Evolutionary conservation across 1,284 basidiomycete genomes (phyloP).

Genomic region (Meripilus lineatus): DNA sequence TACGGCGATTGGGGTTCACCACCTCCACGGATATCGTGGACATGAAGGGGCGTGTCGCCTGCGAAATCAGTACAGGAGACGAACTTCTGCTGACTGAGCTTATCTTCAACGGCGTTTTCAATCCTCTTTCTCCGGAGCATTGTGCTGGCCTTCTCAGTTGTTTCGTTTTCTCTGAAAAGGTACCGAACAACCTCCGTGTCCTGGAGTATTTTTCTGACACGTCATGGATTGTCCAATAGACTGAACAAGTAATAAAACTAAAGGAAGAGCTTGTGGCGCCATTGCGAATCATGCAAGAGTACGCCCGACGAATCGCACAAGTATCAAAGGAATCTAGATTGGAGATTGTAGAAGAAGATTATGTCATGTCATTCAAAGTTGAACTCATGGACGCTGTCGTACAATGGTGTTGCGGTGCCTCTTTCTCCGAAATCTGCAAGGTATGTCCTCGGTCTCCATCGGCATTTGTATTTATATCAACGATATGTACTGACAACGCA

Average conservation of each 20-base stretch:
- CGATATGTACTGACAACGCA: too few relatives aligned
- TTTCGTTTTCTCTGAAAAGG: conserved; percentile 98
- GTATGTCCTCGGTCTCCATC: conserved; percentile 35
- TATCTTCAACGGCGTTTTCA: conserved; percentile 97
- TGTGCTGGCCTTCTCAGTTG: conserved; percentile 91
- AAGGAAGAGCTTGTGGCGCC: conserved; percentile 93
- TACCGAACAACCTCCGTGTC: conserved; percentile 21
- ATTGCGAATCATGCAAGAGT: conserved; percentile 91
- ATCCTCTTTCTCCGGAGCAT: conserved; percentile 85
- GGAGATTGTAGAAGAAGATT: conserved; percentile 88
- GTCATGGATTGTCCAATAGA: conserved; percentile 43
- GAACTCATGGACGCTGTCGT: conserved; percentile 97
- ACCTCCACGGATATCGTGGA: conserved; percentile 90
- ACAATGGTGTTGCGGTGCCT: conserved; percentile 97
- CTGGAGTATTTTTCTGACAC: not conserved
- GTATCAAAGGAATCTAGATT: conserved; percentile 94
- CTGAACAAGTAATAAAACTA: conserved; percentile 81
- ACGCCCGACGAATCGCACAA: conserved; percentile 91
- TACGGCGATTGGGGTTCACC: conserved; percentile 91
- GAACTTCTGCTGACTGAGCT: conserved; percentile 95
- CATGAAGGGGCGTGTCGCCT: conserved; percentile 97
- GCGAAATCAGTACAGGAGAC: conserved; percentile 97
- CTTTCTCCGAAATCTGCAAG: conserved; percentile 96
- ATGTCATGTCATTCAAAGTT: conserved; percentile 95
- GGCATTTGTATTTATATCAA: not conserved